These are phyloP conservation scores for Neopestalotiopsis sp. DNA, from an alignment of 2,329 filamentous ascomycete species.

Conservation along the genomic window DNA sequence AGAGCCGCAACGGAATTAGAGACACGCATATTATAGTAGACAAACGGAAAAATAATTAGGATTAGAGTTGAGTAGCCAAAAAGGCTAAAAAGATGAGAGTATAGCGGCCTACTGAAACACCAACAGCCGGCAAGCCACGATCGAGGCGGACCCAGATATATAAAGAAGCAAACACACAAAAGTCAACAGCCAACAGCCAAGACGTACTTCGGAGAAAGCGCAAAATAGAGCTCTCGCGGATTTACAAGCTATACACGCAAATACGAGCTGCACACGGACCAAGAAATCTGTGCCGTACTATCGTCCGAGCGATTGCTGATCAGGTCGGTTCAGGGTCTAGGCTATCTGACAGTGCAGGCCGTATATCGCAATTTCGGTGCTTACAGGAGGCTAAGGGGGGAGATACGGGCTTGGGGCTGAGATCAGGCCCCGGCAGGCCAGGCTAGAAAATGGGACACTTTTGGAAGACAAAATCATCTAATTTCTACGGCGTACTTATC, in stretches of 20 bases:
- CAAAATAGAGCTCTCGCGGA: background rate
- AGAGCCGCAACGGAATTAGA: constrained; percentile 9
- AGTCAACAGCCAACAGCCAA: background rate
- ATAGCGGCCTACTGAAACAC: background rate
- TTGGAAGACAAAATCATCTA: background rate
- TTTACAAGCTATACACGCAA: background rate
- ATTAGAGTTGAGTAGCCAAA: background rate
- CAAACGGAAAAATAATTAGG: background rate
- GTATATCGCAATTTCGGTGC: constrained; percentile 4
- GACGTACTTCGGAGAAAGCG: background rate
- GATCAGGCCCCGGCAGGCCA: background rate
- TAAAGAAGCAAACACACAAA: background rate
- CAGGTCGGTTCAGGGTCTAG: background rate
- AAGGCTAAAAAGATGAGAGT: background rate
- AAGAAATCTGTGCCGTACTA: background rate
- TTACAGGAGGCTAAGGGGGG: background rate
- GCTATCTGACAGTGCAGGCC: background rate
- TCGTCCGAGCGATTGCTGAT: constrained; percentile 1
- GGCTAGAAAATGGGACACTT: background rate
- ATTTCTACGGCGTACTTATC: background rate
- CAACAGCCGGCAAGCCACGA: background rate
- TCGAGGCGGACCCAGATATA: background rate
- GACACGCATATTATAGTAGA: background rate
- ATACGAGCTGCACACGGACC: constrained; percentile 3
- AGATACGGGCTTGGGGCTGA: background rate